These are phyloP conservation scores for Aplosporella prunicola DNA, from an alignment of 2,329 filamentous ascomycete species.

Conservation along the genomic window DNA sequence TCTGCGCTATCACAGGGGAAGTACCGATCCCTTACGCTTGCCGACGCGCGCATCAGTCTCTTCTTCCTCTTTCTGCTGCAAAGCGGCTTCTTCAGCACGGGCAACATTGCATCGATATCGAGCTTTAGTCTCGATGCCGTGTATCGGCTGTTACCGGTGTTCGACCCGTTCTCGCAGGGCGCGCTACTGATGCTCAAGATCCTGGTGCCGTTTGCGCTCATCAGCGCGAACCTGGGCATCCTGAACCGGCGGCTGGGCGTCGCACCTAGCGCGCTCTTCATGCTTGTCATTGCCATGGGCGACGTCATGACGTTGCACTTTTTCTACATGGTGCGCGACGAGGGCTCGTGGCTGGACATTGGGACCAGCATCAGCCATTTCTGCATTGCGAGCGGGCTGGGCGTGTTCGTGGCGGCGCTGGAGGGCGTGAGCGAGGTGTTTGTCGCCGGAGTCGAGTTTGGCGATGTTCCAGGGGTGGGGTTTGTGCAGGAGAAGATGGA, in stretches of 20 bases:
- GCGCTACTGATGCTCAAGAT: constrained; percentile 81
- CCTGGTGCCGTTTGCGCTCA: constrained; percentile 83
- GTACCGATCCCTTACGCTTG: constrained; percentile 64
- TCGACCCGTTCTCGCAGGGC: constrained; percentile 86
- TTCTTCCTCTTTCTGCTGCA: constrained; percentile 96
- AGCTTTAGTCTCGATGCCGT: constrained; percentile 92
- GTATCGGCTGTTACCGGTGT: constrained; percentile 75
- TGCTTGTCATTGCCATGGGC: constrained; percentile 78
- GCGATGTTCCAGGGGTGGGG: too few species aligned
- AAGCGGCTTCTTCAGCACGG: constrained; percentile 92
- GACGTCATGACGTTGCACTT: constrained; percentile 92
- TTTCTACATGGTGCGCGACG: constrained; percentile 95
- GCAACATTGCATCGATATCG: constrained; percentile 88
- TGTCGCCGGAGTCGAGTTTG: constrained; percentile 68
- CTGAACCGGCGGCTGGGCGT: constrained; percentile 77
- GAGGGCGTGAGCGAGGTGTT: constrained; percentile 80
- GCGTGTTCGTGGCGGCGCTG: constrained; percentile 80
- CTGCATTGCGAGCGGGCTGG: constrained; percentile 78
- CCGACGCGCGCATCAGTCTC: constrained; percentile 79
- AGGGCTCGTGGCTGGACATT: constrained; percentile 95
- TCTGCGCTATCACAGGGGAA: too few species aligned
- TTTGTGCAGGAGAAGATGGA: too few species aligned
- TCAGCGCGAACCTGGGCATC: constrained; percentile 90
- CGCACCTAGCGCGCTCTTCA: constrained; percentile 81
- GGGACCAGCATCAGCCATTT: constrained; percentile 96